phyloP scores from a whole-genome alignment of 163 green algal genomes.

The Botryococcus braunii region DNA sequence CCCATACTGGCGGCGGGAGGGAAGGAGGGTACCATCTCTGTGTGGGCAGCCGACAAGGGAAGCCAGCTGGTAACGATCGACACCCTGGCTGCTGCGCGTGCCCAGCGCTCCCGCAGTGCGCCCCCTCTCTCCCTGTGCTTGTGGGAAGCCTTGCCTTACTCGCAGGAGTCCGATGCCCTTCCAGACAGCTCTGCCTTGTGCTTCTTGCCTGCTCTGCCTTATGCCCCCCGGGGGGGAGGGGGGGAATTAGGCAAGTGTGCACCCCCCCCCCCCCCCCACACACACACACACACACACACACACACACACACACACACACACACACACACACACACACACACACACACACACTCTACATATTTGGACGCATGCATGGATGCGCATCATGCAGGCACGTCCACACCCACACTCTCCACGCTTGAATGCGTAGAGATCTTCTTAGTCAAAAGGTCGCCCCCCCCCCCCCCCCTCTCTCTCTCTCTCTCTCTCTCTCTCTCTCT shows the following conservation, averaged over 20 bases:
- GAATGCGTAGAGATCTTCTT: too few species aligned
- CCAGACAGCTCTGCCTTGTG: not conserved
- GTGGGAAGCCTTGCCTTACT: not conserved
- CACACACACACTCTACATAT: too few species aligned
- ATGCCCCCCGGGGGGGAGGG: not conserved
- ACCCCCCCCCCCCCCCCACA: not conserved
- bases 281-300: too few species aligned
- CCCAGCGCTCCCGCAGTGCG: not conserved
- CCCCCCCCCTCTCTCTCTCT: too few species aligned
- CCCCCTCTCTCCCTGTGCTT: not conserved
- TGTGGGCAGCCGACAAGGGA: slow-evolving; percentile 14
- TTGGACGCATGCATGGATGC: too few species aligned
- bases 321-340: too few species aligned
- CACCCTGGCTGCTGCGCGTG: too few species aligned
- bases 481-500: too few species aligned
- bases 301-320: too few species aligned
- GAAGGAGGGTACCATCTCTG: slow-evolving; percentile 13
- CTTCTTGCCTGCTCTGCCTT: not conserved
- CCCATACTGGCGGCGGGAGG: slow-evolving; percentile 17
- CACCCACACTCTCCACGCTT: too few species aligned
- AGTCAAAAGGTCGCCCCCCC: too few species aligned
- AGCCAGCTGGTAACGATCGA: slow-evolving; percentile 16
- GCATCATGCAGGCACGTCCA: too few species aligned
- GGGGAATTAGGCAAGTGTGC: not conserved
- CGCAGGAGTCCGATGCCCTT: not conserved